Percentiles rank a stretch among this genome's conserved stretches.
Conservation (phyloP, 768 basidiomycete genomes). For the Lentinula guzmanii region DNA sequence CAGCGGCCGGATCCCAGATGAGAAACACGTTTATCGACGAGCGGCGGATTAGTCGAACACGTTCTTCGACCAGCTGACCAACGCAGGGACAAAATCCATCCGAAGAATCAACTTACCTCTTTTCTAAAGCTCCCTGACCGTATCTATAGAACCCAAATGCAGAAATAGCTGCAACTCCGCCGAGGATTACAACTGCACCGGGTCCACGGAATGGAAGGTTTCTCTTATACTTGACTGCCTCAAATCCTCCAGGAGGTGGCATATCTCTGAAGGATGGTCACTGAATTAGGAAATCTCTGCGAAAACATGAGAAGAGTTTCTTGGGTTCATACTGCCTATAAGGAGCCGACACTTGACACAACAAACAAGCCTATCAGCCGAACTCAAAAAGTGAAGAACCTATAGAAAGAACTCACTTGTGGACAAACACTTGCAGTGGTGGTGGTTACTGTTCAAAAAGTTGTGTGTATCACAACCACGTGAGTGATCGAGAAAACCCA, state of each 20-base stretch:
- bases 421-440: background rate
- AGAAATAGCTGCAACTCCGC: constrained; percentile 80
- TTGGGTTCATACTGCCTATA: constrained; percentile 5
- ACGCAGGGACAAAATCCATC: constrained; percentile 16
- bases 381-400: constrained; percentile 8
- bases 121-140: constrained; percentile 87
- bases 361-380: background rate
- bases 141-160: constrained; percentile 89
- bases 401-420: background rate
- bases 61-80: constrained; percentile 63
- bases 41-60: constrained; percentile 51
- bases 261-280: constrained; percentile 49
- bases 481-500: background rate
- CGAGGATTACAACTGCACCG: constrained; percentile 73
- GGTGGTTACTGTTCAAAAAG: background rate
- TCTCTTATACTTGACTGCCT: constrained; percentile 89
- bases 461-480: background rate
- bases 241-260: constrained; percentile 93
- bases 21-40: constrained; percentile 64
- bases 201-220: constrained; percentile 89
- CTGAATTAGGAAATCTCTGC: background rate
- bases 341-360: background rate
- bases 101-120: constrained; percentile 58
- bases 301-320: background rate
- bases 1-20: constrained; percentile 60